Evolutionary conservation across 2,329 filamentous ascomycete species (phyloP).

Genomic region (Xylaria sp.): DNA sequence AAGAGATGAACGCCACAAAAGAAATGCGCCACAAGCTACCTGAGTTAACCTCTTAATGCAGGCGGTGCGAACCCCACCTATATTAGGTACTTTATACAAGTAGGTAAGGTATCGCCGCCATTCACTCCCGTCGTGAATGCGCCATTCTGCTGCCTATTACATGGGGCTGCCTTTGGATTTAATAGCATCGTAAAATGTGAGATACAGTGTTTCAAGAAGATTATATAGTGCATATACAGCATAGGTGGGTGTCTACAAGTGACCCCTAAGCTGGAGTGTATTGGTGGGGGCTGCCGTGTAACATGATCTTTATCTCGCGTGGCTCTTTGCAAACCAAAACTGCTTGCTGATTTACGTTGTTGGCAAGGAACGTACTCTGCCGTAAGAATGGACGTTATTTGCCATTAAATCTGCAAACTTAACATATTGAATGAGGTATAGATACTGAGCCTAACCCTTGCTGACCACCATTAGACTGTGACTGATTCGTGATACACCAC

Average conservation of each 20-base stretch:
- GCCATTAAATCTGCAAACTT: background rate
- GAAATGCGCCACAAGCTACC: background rate
- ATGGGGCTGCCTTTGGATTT: background rate
- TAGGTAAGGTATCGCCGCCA: background rate
- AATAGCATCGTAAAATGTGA: background rate
- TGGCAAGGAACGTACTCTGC: background rate
- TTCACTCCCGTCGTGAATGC: background rate
- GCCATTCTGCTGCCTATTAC: too few species aligned
- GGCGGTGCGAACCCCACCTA: background rate
- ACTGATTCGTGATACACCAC: conserved; percentile 15
- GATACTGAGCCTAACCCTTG: background rate
- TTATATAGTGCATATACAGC: background rate
- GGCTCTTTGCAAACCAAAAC: background rate
- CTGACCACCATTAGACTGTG: conserved; percentile 17
- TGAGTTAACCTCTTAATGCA: too few species aligned
- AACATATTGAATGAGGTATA: background rate
- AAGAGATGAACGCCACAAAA: conserved; percentile 5
- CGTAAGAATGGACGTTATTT: background rate
- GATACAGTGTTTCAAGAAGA: background rate
- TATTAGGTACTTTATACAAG: background rate
- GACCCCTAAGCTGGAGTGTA: background rate
- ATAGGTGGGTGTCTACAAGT: background rate
- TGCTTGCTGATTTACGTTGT: background rate
- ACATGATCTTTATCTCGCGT: background rate
- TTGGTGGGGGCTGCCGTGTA: background rate